Conservation (phyloP, 192 early-diverging fungal genomes). For the Borealophlyctis nickersoniae region DNA sequence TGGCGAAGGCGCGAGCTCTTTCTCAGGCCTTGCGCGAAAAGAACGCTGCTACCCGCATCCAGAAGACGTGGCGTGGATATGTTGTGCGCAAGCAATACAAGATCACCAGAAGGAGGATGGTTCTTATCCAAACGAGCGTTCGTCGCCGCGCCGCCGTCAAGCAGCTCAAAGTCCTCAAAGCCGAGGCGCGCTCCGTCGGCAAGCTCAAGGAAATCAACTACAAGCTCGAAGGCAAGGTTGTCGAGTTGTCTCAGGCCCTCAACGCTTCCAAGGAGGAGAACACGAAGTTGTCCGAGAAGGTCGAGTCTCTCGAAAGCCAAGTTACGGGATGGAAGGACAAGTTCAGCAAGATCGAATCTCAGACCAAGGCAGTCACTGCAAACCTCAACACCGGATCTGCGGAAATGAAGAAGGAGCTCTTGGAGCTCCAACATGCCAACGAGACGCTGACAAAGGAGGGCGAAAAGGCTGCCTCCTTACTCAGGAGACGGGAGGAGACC, state of each 20-base stretch:
- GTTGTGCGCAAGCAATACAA: constrained; percentile 60
- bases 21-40: constrained; percentile 57
- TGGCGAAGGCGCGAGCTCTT: constrained; percentile 49
- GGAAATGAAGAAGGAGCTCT: constrained; percentile 59
- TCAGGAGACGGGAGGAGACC: constrained; percentile 60
- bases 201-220: constrained; percentile 94
- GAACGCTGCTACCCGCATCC: constrained; percentile 71
- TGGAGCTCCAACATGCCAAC: constrained; percentile 53
- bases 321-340: constrained; percentile 67
- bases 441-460: constrained; percentile 58
- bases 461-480: constrained; percentile 54
- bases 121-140: constrained; percentile 78
- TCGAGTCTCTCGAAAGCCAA: constrained; percentile 62
- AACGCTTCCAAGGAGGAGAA: constrained; percentile 69
- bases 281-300: constrained; percentile 52
- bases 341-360: constrained; percentile 62
- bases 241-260: constrained; percentile 84
- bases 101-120: constrained; percentile 52
- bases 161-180: constrained; percentile 66
- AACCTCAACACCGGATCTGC: constrained; percentile 49
- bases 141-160: constrained; percentile 71
- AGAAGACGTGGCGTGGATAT: constrained; percentile 68
- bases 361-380: constrained; percentile 48
- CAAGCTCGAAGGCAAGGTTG: constrained; percentile 92
- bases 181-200: constrained; percentile 83